Base-by-base conservation (phyloP, 2,329 filamentous ascomycete genomes). In the Trichophyton equinum region DNA sequence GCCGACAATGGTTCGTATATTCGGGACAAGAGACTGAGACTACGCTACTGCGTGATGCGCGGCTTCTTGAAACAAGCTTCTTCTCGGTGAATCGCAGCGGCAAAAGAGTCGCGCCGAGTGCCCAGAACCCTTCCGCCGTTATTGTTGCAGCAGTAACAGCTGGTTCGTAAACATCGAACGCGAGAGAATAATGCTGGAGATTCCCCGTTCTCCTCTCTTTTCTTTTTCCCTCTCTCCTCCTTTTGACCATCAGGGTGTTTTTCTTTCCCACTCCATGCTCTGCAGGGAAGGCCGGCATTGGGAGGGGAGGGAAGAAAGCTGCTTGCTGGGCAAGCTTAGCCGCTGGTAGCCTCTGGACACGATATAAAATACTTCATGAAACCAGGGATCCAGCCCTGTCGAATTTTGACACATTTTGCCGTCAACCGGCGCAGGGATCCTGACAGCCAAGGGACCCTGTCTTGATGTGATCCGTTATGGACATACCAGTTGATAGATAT, bases 31-130 rank as follows among this genome's bases (percentile, higher is more conserved):
- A 33, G 22, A 20, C 49, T 53, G 27, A 27, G 49, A 33, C 49
- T 25, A 53, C 49, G 22, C 49, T 53, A 53, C 49, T 53, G 49
- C 49, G n/a, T 30, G 49, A 30, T 33, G 25, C n/a, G 49, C 49
- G 49, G 49, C 49, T 53, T 53, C 49, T 53, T 53, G 49, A 30
- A 53, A 53, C 22, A 53, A 53, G 49, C 49, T 53, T 53, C 49
- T 53, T 33, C 49, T 53, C 49, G 49, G 49, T 53, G 49, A 53
- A 30, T 53, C 49, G 49, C 22, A 25, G 49, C 49, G 49, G 25
- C 49, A 53, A 53, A 53, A 18, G 20, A 11, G 18, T 53, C 27
- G 25, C 49, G 49, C 49, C 49, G 49, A 53, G 49, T 33, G 49
- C 49, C 49, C 15, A 53, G 49, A 53, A 20, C 18, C 22, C 18